phyloP scores from a whole-genome alignment of 1,284 basidiomycete genomes.

The Fomitopsis schrenkii region DNA sequence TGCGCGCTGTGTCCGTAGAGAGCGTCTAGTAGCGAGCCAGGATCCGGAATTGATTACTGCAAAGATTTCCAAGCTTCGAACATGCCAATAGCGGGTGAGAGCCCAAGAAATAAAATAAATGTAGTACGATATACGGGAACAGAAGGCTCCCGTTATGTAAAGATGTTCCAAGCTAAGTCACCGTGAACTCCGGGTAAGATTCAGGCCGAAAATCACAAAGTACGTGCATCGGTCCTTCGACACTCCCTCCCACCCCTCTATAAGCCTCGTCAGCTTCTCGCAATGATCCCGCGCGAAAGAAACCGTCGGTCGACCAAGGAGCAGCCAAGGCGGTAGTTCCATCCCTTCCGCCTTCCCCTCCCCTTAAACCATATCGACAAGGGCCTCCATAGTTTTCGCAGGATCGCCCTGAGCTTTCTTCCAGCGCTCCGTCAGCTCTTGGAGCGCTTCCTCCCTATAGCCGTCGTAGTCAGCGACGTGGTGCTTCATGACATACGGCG shows the following conservation, averaged over 20 bases:
- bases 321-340: slow-evolving; percentile 22
- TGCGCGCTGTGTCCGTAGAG: no score
- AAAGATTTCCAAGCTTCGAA: no score
- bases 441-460: slow-evolving; percentile 20
- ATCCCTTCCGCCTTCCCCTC: slow-evolving; percentile 31
- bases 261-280: slow-evolving; percentile 19
- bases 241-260: slow-evolving; percentile 30
- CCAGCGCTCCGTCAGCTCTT: slow-evolving; percentile 29
- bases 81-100: no score
- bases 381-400: slow-evolving; percentile 45
- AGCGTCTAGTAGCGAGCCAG: no score
- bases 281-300: slow-evolving; percentile 19
- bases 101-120: no score
- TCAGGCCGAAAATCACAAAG: no score
- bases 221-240: slow-evolving; percentile 12
- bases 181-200: no score
- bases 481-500: slow-evolving; percentile 21
- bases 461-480: slow-evolving; percentile 28
- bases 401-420: slow-evolving; percentile 51
- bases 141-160: no score
- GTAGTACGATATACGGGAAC: no score
- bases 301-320: slow-evolving; percentile 23
- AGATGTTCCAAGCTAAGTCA: no score
- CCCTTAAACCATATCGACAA: slow-evolving; percentile 55
- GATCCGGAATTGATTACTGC: no score